Conservation (phyloP, 768 basidiomycete species). For the Termitomyces sp. region DNA sequence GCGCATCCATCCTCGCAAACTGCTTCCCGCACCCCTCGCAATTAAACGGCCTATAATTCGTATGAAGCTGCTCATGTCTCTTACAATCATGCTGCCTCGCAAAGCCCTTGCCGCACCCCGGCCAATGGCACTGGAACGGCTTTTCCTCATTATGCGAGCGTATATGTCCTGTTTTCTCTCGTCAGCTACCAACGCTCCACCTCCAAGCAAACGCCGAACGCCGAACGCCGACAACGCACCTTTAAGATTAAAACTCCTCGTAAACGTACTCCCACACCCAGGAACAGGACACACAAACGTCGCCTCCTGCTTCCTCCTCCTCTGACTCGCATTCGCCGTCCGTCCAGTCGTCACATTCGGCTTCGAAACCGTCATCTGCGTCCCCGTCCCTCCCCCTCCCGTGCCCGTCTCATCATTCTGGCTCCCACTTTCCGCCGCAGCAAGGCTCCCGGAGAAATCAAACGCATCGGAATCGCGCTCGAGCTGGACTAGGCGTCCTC, state of each 20-base stretch:
- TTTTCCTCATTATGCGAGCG: conserved; percentile 94
- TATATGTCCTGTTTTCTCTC: conserved; percentile 63
- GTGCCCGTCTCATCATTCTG: neutral
- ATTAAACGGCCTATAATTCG: conserved; percentile 87
- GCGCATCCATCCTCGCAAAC: conserved; percentile 93
- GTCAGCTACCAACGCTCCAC: too few relatives aligned
- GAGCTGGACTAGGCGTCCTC: conserved; percentile 36
- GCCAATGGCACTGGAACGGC: conserved; percentile 94
- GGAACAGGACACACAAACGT: conserved; percentile 81
- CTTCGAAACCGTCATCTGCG: conserved; percentile 36
- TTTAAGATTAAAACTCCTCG: conserved; percentile 90
- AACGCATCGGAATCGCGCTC: conserved; percentile 41
- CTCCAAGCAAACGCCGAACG: too few relatives aligned
- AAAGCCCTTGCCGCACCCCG: conserved; percentile 92
- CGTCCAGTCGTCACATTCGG: conserved; percentile 90
- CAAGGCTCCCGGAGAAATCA: conserved; percentile 17
- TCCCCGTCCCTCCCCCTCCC: too few relatives aligned
- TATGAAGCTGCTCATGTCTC: conserved; percentile 91
- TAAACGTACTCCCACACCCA: conserved; percentile 86
- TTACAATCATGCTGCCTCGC: conserved; percentile 96
- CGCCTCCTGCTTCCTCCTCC: conserved; percentile 85
- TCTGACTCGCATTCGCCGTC: conserved; percentile 84
- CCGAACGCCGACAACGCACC: too few relatives aligned
- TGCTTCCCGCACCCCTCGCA: conserved; percentile 93
- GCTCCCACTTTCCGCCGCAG: conserved; percentile 9